Conservation (phyloP, 1,284 basidiomycete species). For the Rhizoctonia solani region DNA sequence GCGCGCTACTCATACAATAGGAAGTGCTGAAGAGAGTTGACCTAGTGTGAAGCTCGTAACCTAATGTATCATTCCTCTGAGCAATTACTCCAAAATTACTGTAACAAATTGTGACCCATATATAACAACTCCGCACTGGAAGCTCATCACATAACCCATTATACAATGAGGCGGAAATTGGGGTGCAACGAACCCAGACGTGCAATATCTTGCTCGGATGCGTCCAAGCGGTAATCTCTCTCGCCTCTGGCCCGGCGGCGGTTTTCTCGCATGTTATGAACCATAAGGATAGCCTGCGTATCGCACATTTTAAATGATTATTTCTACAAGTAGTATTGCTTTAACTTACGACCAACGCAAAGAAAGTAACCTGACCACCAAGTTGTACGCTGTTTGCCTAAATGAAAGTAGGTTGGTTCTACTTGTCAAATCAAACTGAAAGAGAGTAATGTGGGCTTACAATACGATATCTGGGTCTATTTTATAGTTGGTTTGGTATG, state of each 20-base stretch:
- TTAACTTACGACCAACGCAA: conserved; percentile 34
- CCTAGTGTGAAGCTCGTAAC: no score
- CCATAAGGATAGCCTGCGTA: conserved; percentile 33
- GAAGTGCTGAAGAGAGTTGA: no score
- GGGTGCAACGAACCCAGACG: conserved; percentile 38
- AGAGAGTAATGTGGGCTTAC: conserved; percentile 12
- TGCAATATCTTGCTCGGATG: conserved; percentile 35
- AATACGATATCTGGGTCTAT: conserved; percentile 32
- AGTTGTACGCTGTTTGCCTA: conserved; percentile 39
- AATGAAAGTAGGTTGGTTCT: not conserved
- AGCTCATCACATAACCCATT: not conserved
- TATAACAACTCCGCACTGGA: not conserved
- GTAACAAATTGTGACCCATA: no score
- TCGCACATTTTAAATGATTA: not conserved
- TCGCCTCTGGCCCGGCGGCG: conserved; percentile 36
- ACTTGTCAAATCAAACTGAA: not conserved
- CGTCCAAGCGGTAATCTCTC: conserved; percentile 38
- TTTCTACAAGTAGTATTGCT: not conserved
- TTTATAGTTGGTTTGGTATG: not conserved
- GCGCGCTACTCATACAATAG: no score
- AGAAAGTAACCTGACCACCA: conserved; percentile 34
- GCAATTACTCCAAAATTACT: no score
- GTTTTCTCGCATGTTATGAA: conserved; percentile 39
- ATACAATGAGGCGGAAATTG: conserved; percentile 37
- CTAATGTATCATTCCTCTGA: no score